phyloP scores from a whole-genome alignment of 2,329 filamentous ascomycete species.

The Coniochaeta sp. region DNA sequence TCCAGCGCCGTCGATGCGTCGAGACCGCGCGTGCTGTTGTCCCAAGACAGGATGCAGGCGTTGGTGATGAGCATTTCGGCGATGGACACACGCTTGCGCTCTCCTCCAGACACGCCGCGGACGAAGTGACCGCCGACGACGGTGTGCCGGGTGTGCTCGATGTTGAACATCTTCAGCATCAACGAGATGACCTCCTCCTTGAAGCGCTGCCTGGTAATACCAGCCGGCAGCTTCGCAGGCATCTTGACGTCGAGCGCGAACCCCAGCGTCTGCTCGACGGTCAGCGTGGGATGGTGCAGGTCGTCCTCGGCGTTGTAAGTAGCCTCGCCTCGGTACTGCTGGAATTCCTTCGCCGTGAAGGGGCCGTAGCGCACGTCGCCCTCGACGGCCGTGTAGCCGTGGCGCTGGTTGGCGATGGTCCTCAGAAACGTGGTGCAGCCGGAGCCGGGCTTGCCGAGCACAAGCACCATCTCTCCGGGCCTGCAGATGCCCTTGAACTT shows the following conservation, averaged over 20 bases:
- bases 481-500: conserved; percentile 64
- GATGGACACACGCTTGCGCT: conserved; percentile 74
- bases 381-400: conserved; percentile 44
- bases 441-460: conserved; percentile 69
- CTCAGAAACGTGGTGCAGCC: conserved; percentile 66
- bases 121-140: conserved; percentile 78
- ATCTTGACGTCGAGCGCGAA: conserved; percentile 84
- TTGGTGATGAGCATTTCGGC: conserved; percentile 76
- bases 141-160: conserved; percentile 79
- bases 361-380: conserved; percentile 75
- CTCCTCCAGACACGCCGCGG: conserved; percentile 72
- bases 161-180: conserved; percentile 88
- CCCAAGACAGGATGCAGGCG: conserved; percentile 67
- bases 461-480: conserved; percentile 83
- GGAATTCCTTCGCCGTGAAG: conserved; percentile 64
- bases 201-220: conserved; percentile 63
- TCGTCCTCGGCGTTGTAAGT: conserved; percentile 87
- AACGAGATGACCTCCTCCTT: conserved; percentile 68
- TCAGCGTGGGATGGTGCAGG: conserved; percentile 76
- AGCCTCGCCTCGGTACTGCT: conserved; percentile 70
- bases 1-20: conserved; percentile 49
- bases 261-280: conserved; percentile 77
- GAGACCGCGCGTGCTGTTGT: conserved; percentile 54
- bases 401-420: conserved; percentile 58
- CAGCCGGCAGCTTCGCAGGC: conserved; percentile 69